Conservation (phyloP, 106 monocot genomes). For the Dendrobium catenatum region DNA sequence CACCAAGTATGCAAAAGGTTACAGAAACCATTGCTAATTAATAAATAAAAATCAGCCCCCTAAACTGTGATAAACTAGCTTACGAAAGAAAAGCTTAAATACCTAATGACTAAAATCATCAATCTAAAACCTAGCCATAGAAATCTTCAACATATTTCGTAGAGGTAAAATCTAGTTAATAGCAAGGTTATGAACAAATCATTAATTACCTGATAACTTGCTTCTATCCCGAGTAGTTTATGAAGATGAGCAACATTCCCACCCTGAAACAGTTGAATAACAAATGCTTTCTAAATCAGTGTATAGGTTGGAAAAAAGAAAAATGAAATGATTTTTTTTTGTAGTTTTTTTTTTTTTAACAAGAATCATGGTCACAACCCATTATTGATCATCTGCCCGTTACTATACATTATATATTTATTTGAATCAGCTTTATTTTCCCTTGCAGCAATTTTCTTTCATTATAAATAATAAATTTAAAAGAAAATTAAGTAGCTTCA, state of each 20-base stretch:
- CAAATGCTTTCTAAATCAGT: background rate
- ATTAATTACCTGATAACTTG: conserved; percentile 78
- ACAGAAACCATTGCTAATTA: too few species aligned
- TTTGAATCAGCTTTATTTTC: too few species aligned
- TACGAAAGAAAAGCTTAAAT: too few species aligned
- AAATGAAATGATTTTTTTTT: background rate
- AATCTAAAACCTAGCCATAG: background rate
- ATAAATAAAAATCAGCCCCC: too few species aligned
- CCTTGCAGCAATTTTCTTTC: too few species aligned
- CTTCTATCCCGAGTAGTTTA: conserved; percentile 73
- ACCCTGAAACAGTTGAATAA: conserved; percentile 43
- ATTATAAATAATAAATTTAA: too few species aligned
- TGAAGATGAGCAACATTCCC: conserved; percentile 91
- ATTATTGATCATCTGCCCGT: too few species aligned
- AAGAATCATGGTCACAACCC: background rate
- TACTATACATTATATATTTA: too few species aligned
- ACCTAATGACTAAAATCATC: background rate
- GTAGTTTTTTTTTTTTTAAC: background rate
- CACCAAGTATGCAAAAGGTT: too few species aligned
- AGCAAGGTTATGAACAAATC: background rate
- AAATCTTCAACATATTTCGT: background rate
- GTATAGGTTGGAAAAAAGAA: background rate
- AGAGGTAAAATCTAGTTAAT: background rate
- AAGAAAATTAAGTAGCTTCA: too few species aligned
- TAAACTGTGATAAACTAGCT: too few species aligned